Base-by-base conservation (phyloP, 208 protist species). In the Crithidia brevicula region DNA sequence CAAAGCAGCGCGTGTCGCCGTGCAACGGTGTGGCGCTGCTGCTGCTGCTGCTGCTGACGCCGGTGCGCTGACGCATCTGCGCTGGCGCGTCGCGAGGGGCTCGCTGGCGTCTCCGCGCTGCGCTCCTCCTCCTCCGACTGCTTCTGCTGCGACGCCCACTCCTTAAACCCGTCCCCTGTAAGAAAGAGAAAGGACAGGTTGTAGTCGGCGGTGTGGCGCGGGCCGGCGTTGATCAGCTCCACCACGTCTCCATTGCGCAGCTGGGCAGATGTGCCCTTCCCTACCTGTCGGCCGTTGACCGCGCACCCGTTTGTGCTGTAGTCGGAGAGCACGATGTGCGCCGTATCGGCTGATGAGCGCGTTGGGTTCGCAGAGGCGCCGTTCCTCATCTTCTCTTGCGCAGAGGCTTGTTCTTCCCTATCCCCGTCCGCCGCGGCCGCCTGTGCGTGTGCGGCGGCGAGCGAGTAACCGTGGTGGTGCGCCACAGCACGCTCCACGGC, bases 271-370 rank as follows among this genome's bases (percentile, higher is more conserved):
- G 49, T 30, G 9, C 77, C 77, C 18, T 81, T 86, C 18, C 85
- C 85, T 3, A 91, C 50, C 11, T 22, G 15, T 27, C 13, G 6
- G 9, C 78, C 74, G 25, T 83, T 78, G 30, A 89, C 74, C 10
- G 63, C 4, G 56, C 77, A 81, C 8, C 81, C 79, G 53, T 92
- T 92, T n/a, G 50, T 82, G 80, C 83, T 89, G 61, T 67, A 69
- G 67, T 89, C 83, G n/a, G 77, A 77, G 16, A 89, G 45, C 6
- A 74, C 15, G 9, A 88, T 52, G 28, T 30, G n/a, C 3, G 40
- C 43, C 27, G 16, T 3, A 16, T 34, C 42, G 30, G n/a, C 16
- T n/a, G n/a, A n/a, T n/a, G n/a, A n/a, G n/a, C n/a, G n/a, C n/a
- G n/a, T n/a, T n/a, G n/a, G n/a, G n/a, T n/a, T n/a, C n/a, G n/a